phyloP scores from a whole-genome alignment of 2,329 filamentous ascomycete genomes.

The Sporothrix mexicana region DNA sequence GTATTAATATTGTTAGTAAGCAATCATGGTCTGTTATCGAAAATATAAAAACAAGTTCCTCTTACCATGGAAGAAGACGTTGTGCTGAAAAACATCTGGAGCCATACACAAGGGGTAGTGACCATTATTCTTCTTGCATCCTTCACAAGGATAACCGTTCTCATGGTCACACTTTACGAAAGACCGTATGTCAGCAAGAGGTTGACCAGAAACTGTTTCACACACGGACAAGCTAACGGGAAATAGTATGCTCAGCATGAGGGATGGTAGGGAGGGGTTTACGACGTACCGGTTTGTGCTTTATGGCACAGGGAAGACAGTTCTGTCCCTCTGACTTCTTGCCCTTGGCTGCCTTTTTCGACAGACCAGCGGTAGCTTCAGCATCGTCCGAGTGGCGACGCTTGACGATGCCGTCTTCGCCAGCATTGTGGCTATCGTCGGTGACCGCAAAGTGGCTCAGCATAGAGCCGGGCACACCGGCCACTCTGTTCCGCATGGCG shows the following conservation, averaged over 20 bases:
- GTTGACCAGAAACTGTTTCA: too few species aligned
- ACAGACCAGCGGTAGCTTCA: neutral
- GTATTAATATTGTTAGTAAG: neutral
- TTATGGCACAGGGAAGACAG: conserved; percentile 2
- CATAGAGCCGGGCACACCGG: conserved; percentile 13
- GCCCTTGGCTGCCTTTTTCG: neutral
- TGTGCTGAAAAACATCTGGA: conserved; percentile 26
- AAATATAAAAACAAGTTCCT: too few species aligned
- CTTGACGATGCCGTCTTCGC: neutral
- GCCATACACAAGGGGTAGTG: conserved; percentile 2
- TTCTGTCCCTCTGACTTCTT: conserved; percentile 6
- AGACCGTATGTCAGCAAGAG: neutral
- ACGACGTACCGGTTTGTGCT: neutral
- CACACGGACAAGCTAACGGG: too few species aligned
- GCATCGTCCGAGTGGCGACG: neutral
- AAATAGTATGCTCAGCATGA: too few species aligned
- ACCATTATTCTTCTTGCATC: neutral
- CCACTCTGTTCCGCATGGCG: neutral
- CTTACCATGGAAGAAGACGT: conserved; percentile 29
- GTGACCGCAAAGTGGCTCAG: neutral
- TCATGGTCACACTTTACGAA: conserved; percentile 15
- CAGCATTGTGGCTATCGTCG: neutral
- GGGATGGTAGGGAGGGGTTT: too few species aligned
- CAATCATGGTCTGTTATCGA: too few species aligned
- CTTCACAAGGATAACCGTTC: conserved; percentile 4